Evolutionary conservation across 441 rosid species (phyloP).

Genomic region (Populus hybrid): DNA sequence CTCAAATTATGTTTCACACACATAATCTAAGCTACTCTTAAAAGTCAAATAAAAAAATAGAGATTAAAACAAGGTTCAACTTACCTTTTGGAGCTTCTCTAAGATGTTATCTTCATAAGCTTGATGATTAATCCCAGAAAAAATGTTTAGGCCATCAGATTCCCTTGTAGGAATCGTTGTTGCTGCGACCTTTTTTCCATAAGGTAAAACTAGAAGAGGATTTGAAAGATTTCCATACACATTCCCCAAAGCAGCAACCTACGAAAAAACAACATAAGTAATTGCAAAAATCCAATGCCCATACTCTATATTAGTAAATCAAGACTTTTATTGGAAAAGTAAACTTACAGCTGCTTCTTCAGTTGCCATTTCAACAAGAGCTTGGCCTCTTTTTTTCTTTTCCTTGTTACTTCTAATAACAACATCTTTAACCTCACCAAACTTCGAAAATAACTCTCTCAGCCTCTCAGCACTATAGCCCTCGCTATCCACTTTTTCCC

Average conservation of each 20-base stretch:
- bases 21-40: background rate
- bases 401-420: constrained; percentile 61
- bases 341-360: constrained; percentile 71
- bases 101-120: constrained; percentile 64
- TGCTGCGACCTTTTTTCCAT: constrained; percentile 42
- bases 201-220: constrained; percentile 69
- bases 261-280: constrained; percentile 17
- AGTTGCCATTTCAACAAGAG: constrained; percentile 74
- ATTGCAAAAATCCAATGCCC: background rate
- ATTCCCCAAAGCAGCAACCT: constrained; percentile 65
- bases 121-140: constrained; percentile 71
- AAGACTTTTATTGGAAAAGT: background rate
- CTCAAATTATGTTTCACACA: background rate
- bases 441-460: constrained; percentile 56
- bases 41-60: background rate
- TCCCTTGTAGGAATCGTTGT: constrained; percentile 41
- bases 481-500: constrained; percentile 60
- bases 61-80: background rate
- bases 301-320: too few species aligned
- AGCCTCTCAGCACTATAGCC: constrained; percentile 61
- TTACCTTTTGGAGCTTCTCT: constrained; percentile 57
- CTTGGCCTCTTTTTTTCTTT: constrained; percentile 52
- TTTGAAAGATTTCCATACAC: constrained; percentile 56
- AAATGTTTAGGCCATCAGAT: constrained; percentile 39
- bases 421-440: constrained; percentile 83